Percentiles rank a stretch among this genome's conserved stretches.
phyloP scores from a whole-genome alignment of 805 yeast genomes.

The Candida saitoana region DNA sequence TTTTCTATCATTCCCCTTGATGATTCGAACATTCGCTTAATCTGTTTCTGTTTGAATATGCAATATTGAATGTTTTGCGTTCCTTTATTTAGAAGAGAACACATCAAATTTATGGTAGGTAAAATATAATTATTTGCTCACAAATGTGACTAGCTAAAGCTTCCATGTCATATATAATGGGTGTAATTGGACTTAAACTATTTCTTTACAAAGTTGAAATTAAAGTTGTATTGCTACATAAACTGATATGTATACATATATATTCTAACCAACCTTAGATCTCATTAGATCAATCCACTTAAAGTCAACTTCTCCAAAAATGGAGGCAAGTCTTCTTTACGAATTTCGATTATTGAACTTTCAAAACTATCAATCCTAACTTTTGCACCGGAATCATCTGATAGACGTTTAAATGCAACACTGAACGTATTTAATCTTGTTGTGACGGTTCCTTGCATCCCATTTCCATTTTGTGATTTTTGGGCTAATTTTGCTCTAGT shows the following conservation, averaged over 20 bases:
- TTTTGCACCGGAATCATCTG: slow-evolving; percentile 78
- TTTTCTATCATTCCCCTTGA: too few relatives aligned
- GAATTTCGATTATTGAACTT: slow-evolving; percentile 84
- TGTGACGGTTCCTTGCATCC: slow-evolving; percentile 45
- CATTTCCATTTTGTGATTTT: slow-evolving; percentile 20
- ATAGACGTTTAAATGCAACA: slow-evolving; percentile 85
- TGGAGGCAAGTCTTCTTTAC: slow-evolving; percentile 82
- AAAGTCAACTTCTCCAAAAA: slow-evolving; percentile 80
- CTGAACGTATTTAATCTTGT: slow-evolving; percentile 76
- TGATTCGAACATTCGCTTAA: too few relatives aligned
- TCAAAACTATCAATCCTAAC: slow-evolving; percentile 93
- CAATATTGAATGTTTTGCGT: too few relatives aligned
- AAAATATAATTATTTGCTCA: too few relatives aligned
- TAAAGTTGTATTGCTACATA: too few relatives aligned
- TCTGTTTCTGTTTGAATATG: too few relatives aligned
- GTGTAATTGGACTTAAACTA: too few relatives aligned
- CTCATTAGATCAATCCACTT: slow-evolving; percentile 47
- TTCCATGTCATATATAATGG: too few relatives aligned
- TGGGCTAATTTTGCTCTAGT: slow-evolving; percentile 29
- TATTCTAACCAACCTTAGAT: too few relatives aligned
- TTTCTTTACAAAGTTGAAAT: too few relatives aligned
- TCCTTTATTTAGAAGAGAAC: background rate
- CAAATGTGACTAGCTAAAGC: too few relatives aligned
- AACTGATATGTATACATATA: too few relatives aligned
- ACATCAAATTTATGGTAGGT: background rate